Base-by-base conservation (phyloP, 2,329 filamentous ascomycete genomes). In the Sporothrix phasma region DNA sequence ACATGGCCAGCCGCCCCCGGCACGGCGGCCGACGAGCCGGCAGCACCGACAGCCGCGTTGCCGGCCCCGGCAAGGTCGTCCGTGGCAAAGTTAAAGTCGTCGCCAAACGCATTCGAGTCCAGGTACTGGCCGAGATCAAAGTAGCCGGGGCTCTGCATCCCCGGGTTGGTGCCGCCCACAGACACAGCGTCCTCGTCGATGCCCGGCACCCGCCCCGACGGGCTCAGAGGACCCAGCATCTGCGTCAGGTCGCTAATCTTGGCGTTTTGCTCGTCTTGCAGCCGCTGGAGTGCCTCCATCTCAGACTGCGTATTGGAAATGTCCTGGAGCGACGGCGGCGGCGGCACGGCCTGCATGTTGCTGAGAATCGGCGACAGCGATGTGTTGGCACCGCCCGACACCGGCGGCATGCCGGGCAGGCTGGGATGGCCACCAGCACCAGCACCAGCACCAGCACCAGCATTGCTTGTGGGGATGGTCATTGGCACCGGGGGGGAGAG, bases 251-350 rank as follows among this genome's bases (percentile, higher is more conserved):
- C 85, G 66, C 89, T 84, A 1, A 97, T 88, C 58, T 89, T 88
- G 56, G 82, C 82, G 66, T 88, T 86, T 71, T 96, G 92, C 66
- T 93, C 86, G 26, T 85, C 84, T 72, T 95, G 90, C 70, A 96
- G 79, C 49, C 87, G 87, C 67, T 90, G 85, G 2, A 97, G 80
- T 34, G 88, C 82, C 61, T 94, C 89, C 31, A 97, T 83, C 67
- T 96, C 89, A 15, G 87, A 80, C 66, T 88, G 82, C 4, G 88
- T 92, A 66, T 83, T 83, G 53, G 81, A 83, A 67, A 94, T 83
- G 45, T 86, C 81, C 60, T 83, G 80, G 22, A 90, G 76, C 0
- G 83, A 82, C 1, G 81, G 79, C 3, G 76, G 79, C 3, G 76
- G 75, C 22, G 90, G 76, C 1, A 80, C 78, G 0, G 75, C 73